A percentile compares a stretch with the other conserved stretches of the same genome.
phyloP scores from a whole-genome alignment of 176 grass and related monocot genomes.

The Carex kokanica region DNA sequence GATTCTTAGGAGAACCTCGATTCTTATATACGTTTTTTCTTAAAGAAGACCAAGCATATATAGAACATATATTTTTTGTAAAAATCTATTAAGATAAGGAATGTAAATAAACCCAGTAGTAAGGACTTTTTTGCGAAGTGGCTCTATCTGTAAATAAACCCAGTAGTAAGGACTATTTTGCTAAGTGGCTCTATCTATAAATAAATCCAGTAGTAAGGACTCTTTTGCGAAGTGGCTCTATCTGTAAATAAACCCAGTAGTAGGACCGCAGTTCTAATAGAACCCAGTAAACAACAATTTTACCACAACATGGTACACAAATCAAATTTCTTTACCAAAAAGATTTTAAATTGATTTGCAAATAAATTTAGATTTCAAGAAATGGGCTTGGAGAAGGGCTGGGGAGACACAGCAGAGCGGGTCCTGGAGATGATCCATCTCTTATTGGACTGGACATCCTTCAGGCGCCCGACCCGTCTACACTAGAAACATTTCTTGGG shows the following conservation, averaged over 20 bases:
- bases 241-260: background rate
- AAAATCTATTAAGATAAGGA: background rate
- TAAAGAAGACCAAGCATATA: background rate
- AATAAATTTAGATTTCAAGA: slow-evolving; percentile 78
- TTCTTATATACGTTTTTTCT: background rate
- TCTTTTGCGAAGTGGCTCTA: background rate
- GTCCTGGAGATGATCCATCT: slow-evolving; percentile 96
- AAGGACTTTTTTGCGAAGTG: background rate
- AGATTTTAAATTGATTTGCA: background rate
- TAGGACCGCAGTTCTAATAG: background rate
- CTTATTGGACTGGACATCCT: slow-evolving; percentile 84
- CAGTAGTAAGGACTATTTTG: no score
- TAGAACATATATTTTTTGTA: background rate
- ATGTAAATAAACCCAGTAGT: background rate
- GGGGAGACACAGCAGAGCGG: slow-evolving; percentile 82
- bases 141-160: background rate
- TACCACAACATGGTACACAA: background rate
- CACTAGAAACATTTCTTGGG: slow-evolving; percentile 84
- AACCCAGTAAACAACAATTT: background rate
- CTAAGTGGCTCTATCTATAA: background rate
- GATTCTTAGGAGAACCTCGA: slow-evolving; percentile 81
- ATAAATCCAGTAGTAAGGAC: no score
- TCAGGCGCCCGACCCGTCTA: slow-evolving; percentile 90
- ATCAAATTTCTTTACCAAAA: background rate
- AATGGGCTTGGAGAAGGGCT: slow-evolving; percentile 97